phyloP scores from a whole-genome alignment of 2,329 filamentous ascomycete genomes.

The Chalaropsis thielavioides region DNA sequence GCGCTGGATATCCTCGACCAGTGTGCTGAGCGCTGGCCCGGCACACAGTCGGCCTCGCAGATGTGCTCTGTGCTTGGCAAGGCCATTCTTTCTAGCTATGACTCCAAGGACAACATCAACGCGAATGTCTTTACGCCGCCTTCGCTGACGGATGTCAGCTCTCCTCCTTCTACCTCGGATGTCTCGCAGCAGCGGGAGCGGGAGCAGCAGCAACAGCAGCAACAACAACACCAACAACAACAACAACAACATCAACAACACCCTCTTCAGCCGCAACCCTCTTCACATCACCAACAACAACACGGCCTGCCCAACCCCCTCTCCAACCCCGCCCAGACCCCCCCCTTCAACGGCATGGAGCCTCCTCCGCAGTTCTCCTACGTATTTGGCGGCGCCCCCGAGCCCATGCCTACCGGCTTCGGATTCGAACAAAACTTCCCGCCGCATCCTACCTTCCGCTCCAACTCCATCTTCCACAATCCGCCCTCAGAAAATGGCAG shows the following conservation, averaged over 20 bases:
- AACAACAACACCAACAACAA: constrained; percentile 12
- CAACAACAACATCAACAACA: constrained; percentile 5
- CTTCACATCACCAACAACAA: neutral
- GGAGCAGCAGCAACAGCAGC: constrained; percentile 19
- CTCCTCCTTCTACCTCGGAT: constrained; percentile 30
- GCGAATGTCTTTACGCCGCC: constrained; percentile 31
- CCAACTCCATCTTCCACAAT: constrained; percentile 51
- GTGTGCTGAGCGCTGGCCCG: constrained; percentile 82
- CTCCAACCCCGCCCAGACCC: neutral
- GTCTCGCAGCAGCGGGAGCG: constrained; percentile 14
- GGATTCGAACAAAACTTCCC: constrained; percentile 14
- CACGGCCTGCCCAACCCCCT: neutral
- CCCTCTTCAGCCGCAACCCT: neutral
- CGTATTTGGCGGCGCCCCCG: constrained; percentile 14
- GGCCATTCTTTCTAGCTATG: constrained; percentile 80
- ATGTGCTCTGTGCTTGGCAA: constrained; percentile 75
- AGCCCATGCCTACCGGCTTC: constrained; percentile 6
- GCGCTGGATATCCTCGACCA: constrained; percentile 66
- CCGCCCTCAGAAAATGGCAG: constrained; percentile 43
- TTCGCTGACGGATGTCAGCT: constrained; percentile 35
- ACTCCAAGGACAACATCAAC: constrained; percentile 35
- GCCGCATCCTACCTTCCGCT: constrained; percentile 43
- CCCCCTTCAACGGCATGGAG: neutral
- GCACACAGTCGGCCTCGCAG: constrained; percentile 67
- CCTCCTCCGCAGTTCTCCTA: constrained; percentile 11